Evolutionary conservation across 495 filamentous ascomycete genomes (phyloP), one percentile per base, ranked within the genome.

Genomic region (Rostrohypoxylon terebratum): DNA sequence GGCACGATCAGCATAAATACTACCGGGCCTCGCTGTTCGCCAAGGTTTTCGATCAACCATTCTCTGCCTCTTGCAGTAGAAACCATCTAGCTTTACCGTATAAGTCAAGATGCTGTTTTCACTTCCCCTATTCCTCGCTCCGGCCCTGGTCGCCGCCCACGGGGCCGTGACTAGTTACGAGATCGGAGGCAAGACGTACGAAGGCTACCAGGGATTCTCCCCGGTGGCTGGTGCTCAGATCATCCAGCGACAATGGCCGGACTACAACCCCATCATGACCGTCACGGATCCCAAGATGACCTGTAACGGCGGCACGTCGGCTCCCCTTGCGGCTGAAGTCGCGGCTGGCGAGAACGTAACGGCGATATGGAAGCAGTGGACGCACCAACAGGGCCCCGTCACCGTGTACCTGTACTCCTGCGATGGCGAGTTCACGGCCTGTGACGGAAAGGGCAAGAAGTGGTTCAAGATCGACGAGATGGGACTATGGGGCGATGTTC

Each of bases 391-490:
- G 71, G 87, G 87, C 10, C 86, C 86, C 10, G 82, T 89, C 59
- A 78, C 87, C 72, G 86, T 85, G 8, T 89, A 85, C 82, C 74
- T 89, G 73, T 85, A 85, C 75, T 77, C 81, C 59, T 88, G 87
- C 73, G 72, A 81, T n/a, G 80, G 78, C 48, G 78, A 77, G 21
- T 87, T 87, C 72, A 72, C 61, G 5, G 75, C 80, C 45, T 85
- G 83, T 75, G 81, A 87, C 65, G 81, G 86, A 16, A 81, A 78
- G 23, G 75, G 78, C 21, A 77, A 77, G 28, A 77, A 79, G 54
- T 89, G 87, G 87, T 89, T 88, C 80, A 89, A 89, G 82, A 89
- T 89, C 63, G 87, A 89, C 72, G 81, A 88, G 75, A 79, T 79
- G 67, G 86, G 86, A 38, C 81, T 87, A 73, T 77, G 72, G 18